Conservation (phyloP, 495 filamentous ascomycete species). For the Tuber magnatum region DNA sequence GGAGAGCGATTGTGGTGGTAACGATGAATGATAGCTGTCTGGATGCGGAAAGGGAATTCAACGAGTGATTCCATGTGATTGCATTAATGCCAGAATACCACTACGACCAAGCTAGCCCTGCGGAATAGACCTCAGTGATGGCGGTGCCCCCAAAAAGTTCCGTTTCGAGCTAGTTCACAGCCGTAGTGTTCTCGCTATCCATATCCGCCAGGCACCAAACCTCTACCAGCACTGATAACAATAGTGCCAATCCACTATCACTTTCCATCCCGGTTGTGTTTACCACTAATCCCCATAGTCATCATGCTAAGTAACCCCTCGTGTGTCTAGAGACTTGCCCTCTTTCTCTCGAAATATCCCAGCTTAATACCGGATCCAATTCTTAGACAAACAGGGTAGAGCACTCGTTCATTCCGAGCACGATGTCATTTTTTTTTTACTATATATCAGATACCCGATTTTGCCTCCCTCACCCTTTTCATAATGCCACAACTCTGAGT, state of each 20-base stretch:
- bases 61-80: background rate
- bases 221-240: background rate
- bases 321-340: background rate
- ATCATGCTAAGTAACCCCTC: background rate
- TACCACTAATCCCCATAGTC: background rate
- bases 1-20: background rate
- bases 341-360: background rate
- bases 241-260: background rate
- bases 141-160: background rate
- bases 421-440: background rate
- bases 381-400: background rate
- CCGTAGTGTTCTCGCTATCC: background rate
- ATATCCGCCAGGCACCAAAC: background rate
- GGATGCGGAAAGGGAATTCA: background rate
- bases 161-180: background rate
- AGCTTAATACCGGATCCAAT: background rate
- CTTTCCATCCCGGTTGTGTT: background rate
- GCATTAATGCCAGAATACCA: background rate
- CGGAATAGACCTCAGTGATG: background rate
- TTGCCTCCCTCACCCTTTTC: background rate
- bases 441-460: background rate
- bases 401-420: background rate
- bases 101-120: background rate
- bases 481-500: background rate
- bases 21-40: background rate